These are phyloP conservation scores for Kwoniella dejecticola DNA, from an alignment of 768 basidiomycete genomes.

Conservation along the genomic window DNA sequence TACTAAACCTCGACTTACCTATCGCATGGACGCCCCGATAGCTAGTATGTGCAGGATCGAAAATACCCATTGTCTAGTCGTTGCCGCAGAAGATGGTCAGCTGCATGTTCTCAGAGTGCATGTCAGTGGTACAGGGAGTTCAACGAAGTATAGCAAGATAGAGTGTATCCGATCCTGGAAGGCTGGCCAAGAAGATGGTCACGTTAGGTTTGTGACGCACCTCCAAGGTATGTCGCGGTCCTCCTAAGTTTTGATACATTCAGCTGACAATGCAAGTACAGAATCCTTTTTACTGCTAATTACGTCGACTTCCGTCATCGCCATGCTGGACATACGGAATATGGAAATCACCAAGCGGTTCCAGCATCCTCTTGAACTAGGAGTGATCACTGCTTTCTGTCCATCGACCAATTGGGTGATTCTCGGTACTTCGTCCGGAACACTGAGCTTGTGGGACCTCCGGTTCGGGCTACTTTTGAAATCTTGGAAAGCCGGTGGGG, in stretches of 20 bases:
- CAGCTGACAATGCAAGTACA: conserved; percentile 34
- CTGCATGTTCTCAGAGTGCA: conserved; percentile 51
- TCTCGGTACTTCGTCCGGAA: conserved; percentile 81
- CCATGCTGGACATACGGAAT: conserved; percentile 77
- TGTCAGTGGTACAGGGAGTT: conserved; percentile 23
- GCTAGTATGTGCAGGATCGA: conserved; percentile 78
- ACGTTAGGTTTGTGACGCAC: conserved; percentile 31
- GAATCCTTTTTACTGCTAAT: conserved; percentile 82
- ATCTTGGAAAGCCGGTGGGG: conserved; percentile 74
- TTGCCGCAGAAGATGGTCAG: conserved; percentile 39
- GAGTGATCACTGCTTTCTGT: conserved; percentile 82
- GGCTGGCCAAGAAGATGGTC: conserved; percentile 28
- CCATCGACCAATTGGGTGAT: conserved; percentile 83
- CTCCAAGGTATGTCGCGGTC: conserved; percentile 34
- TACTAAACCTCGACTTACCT: conserved; percentile 63
- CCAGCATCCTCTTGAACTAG: conserved; percentile 81
- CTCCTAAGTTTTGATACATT: background rate
- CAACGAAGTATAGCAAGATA: conserved; percentile 44
- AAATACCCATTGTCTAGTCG: conserved; percentile 55
- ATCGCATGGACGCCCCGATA: conserved; percentile 66
- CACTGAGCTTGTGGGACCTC: conserved; percentile 89
- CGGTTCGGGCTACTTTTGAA: conserved; percentile 87
- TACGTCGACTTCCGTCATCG: conserved; percentile 76
- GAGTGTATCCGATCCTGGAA: conserved; percentile 45
- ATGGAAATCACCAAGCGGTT: conserved; percentile 75